These are phyloP conservation scores for Elsinoe ampelina DNA, from an alignment of 2,329 filamentous ascomycete genomes.

Conservation along the genomic window DNA sequence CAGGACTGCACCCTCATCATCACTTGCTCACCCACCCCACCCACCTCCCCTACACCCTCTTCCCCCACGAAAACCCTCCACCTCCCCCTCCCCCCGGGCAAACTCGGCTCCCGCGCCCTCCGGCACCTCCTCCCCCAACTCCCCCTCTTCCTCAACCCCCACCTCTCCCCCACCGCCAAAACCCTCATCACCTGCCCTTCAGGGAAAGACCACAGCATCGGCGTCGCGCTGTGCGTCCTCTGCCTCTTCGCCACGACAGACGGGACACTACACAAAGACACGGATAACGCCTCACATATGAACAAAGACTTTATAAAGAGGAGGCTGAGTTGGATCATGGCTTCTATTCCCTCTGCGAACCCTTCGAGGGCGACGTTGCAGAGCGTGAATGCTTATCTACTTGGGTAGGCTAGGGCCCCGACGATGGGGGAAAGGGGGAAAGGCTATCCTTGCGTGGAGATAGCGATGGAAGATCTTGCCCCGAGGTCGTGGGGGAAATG, in stretches of 20 bases:
- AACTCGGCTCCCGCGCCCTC: conserved; percentile 75
- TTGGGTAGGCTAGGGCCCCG: conserved; percentile 35
- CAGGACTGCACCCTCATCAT: conserved; percentile 34
- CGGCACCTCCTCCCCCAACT: conserved; percentile 59
- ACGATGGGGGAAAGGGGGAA: too few species aligned
- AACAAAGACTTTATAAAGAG: conserved; percentile 71
- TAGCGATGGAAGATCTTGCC: neutral
- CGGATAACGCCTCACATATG: conserved; percentile 17
- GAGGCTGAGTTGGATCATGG: conserved; percentile 73
- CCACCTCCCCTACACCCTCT: neutral
- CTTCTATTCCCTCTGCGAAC: conserved; percentile 67
- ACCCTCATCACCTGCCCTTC: conserved; percentile 61
- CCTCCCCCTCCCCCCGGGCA: conserved; percentile 60
- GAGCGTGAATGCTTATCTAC: conserved; percentile 83
- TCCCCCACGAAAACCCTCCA: conserved; percentile 33
- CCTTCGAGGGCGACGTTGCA: conserved; percentile 79
- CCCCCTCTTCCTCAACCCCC: conserved; percentile 42
- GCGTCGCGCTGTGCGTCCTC: conserved; percentile 63
- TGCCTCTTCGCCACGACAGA: conserved; percentile 63
- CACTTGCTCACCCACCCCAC: conserved; percentile 27
- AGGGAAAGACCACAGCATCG: conserved; percentile 72
- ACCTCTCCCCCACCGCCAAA: neutral
- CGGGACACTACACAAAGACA: conserved; percentile 35
- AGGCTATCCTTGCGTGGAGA: too few species aligned
- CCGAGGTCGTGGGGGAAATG: neutral